Evolutionary conservation across 257 asterid genomes (phyloP).

Genomic region (Solanum bukasovii): DNA sequence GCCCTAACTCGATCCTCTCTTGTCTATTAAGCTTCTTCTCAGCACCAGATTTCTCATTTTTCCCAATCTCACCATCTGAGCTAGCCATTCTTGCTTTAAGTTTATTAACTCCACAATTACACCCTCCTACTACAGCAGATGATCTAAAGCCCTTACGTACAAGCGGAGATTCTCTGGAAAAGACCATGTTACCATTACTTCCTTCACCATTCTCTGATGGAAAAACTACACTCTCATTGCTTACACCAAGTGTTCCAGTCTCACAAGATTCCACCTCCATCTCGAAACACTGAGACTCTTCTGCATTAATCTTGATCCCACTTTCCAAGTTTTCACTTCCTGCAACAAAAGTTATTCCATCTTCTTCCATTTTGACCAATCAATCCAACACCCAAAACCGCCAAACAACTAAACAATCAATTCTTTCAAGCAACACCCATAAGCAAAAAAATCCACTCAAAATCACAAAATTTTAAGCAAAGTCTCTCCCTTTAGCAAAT

Average conservation of each 20-base stretch:
- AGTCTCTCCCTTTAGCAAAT: background rate
- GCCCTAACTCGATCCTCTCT: constrained; percentile 84
- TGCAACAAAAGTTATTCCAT: background rate
- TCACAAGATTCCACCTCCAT: constrained; percentile 45
- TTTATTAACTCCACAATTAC: constrained; percentile 81
- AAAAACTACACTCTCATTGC: constrained; percentile 10
- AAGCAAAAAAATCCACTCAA: background rate
- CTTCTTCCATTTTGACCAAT: constrained; percentile 17
- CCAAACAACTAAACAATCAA: background rate
- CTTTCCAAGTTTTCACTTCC: background rate
- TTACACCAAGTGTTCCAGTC: background rate
- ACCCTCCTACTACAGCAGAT: constrained; percentile 17
- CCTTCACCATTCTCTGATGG: constrained; percentile 39
- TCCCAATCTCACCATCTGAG: constrained; percentile 52
- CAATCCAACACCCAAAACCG: background rate
- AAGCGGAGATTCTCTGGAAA: constrained; percentile 64
- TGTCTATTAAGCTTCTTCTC: constrained; percentile 81
- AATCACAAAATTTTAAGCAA: background rate
- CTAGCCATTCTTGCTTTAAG: constrained; percentile 60
- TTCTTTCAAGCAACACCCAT: background rate
- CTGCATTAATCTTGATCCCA: constrained; percentile 3
- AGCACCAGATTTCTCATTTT: constrained; percentile 31
- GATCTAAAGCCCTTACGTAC: constrained; percentile 34
- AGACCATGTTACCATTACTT: constrained; percentile 53
- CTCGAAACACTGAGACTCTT: constrained; percentile 39